Evolutionary conservation across 177 flowering plant species (phyloP), one percentile per base, ranked within the genome.

Genomic region (Vitis hybrid): DNA sequence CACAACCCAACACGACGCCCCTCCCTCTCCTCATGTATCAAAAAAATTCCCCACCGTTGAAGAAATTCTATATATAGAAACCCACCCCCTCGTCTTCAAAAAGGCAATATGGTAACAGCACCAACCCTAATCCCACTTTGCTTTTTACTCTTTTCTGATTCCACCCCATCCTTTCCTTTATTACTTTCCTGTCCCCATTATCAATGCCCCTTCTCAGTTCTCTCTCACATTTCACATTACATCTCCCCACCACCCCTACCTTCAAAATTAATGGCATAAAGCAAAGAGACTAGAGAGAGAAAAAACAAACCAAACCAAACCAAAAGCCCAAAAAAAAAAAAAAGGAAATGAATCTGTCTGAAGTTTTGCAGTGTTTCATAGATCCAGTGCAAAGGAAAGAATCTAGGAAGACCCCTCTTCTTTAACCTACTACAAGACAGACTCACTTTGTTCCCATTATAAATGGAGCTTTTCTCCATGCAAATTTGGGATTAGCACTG

Each of bases 301-400:
- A 39, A 39, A 33, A 33, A 33, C 5, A 33, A 33, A 13, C 26
- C 3, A 56, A 57, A 10, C 33, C 2, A 16, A 39, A 5, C 10
- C 11, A 14, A 48, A 13, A 10, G 16, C 1, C 29, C 29, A 16
- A 8, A 3, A 52, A 15, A 52, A 15, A 15, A 56, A 10, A 31
- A 15, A 60, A 21, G 68, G n/a, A 59, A 60, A 60, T 51, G 69
- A 53, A 72, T 66, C 74, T 70, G 61, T 62, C 74, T 65, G 58
- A 63, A 53, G 69, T 49, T 45, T 48, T 48, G 60, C 79, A 69
- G 78, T 65, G 82, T 58, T 71, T 69, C 74, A 66, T 79, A 66
- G 76, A 77, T 80, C 68, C 83, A 52, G 69, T 60, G 72, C 77
- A 70, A 67, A 70, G 76, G 56, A 74, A 64, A 71, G 80, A 65